These are phyloP conservation scores for Plasmodium vinckei DNA, from an alignment of 169 alveolate species.

Conservation along the genomic window DNA sequence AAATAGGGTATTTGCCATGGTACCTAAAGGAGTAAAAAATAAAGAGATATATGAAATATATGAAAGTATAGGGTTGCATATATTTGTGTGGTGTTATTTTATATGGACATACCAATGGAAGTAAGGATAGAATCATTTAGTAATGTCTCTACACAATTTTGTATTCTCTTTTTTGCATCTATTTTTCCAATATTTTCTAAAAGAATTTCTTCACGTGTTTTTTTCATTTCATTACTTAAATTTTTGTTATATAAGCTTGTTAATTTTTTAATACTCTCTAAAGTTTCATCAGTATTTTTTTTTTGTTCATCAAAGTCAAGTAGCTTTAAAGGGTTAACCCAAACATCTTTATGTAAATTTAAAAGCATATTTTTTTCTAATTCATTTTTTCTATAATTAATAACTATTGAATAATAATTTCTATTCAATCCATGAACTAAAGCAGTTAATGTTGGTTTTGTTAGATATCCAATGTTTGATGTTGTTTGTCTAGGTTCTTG, in stretches of 20 bases:
- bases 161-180: slow-evolving; percentile 93
- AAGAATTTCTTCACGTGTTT: slow-evolving; percentile 94
- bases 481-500: slow-evolving; percentile 99
- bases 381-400: slow-evolving; percentile 97
- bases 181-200: slow-evolving; percentile 92
- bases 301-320: slow-evolving; percentile 79
- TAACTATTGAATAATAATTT: slow-evolving; percentile 97
- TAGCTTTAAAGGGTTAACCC: slow-evolving; percentile 96
- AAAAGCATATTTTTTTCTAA: slow-evolving; percentile 97
- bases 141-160: slow-evolving; percentile 82
- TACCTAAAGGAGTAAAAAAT: slow-evolving; percentile 15
- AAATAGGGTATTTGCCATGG: slow-evolving; percentile 69
- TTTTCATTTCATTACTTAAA: slow-evolving; percentile 95
- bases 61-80: neutral
- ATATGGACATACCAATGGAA: slow-evolving; percentile 28
- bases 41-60: neutral
- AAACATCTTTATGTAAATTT: slow-evolving; percentile 95
- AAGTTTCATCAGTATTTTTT: slow-evolving; percentile 27
- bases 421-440: slow-evolving; percentile 96
- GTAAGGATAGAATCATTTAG: slow-evolving; percentile 84
- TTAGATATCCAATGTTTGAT: slow-evolving; percentile 96
- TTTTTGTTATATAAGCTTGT: slow-evolving; percentile 91
- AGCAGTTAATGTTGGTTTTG: slow-evolving; percentile 94
- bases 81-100: neutral
- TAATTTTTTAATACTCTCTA: slow-evolving; percentile 15